Evolutionary conservation across 139 green algal genomes (phyloP).

Genomic region (Chlamydomonas incerta): DNA sequence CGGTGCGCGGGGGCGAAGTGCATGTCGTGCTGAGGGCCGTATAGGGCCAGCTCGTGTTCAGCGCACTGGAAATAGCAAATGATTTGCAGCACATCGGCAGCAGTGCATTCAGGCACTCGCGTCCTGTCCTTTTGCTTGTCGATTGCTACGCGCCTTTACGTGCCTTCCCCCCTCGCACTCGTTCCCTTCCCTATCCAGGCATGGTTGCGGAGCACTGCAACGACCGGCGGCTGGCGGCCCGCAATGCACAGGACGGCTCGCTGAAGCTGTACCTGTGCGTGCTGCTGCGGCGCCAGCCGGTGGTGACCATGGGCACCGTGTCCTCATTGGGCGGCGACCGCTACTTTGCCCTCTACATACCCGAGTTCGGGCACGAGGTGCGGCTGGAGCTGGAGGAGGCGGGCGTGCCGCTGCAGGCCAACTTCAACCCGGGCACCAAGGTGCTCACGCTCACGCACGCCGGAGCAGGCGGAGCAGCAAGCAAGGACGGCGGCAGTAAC

Average conservation of each 20-base stretch:
- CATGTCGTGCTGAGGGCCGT: no score
- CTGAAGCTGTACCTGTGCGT: conserved; percentile 83
- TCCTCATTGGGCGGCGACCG: conserved; percentile 70
- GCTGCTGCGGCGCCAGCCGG: conserved; percentile 70
- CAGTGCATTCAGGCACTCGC: no score
- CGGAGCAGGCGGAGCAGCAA: no score
- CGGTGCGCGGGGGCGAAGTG: no score
- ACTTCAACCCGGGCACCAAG: conserved; percentile 16
- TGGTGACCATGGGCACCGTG: conserved; percentile 47
- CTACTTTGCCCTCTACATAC: conserved; percentile 86
- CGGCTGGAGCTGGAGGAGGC: conserved; percentile 19
- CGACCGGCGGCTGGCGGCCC: conserved; percentile 57
- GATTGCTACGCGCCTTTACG: no score
- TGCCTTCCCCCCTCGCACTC: no score
- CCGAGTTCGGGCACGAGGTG: conserved; percentile 64
- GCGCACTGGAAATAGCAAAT: no score
- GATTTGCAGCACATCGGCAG: no score
- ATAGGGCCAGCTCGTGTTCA: no score
- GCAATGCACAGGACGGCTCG: conserved; percentile 76
- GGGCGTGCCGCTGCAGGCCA: conserved; percentile 41
- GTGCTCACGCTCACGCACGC: conserved; percentile 37
- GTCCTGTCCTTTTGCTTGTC: no score
- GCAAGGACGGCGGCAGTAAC: background rate
- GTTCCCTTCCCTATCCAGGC: background rate
- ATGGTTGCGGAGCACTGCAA: conserved; percentile 85